These are phyloP conservation scores for Venturia aucupariae DNA, from an alignment of 2,329 filamentous ascomycete genomes.

Conservation along the genomic window DNA sequence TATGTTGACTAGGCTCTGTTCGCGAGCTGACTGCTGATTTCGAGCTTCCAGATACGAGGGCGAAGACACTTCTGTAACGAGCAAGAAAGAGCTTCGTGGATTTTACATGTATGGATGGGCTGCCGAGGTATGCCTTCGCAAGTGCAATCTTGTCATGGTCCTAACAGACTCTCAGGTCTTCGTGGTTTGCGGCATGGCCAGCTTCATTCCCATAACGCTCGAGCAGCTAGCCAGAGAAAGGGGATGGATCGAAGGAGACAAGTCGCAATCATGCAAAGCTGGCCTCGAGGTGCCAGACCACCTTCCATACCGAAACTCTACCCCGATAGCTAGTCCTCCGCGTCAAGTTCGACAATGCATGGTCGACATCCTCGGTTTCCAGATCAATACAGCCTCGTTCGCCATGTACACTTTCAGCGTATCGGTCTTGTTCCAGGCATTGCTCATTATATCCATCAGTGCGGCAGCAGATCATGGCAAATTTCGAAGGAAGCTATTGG, in stretches of 20 bases:
- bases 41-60: slow-evolving; percentile 49
- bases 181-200: slow-evolving; percentile 61
- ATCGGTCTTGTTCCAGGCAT: slow-evolving; percentile 78
- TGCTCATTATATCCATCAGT: slow-evolving; percentile 92
- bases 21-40: neutral
- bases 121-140: slow-evolving; percentile 49
- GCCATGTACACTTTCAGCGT: slow-evolving; percentile 98
- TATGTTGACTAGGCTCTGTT: neutral
- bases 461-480: slow-evolving; percentile 86
- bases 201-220: slow-evolving; percentile 90
- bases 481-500: slow-evolving; percentile 78
- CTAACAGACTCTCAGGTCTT: slow-evolving; percentile 10
- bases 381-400: slow-evolving; percentile 93
- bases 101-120: slow-evolving; percentile 98
- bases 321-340: slow-evolving; percentile 17
- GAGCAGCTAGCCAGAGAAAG: slow-evolving; percentile 90
- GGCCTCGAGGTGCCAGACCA: slow-evolving; percentile 26
- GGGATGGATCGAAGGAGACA: slow-evolving; percentile 75
- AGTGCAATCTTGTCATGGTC: neutral
- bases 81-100: slow-evolving; percentile 73
- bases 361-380: slow-evolving; percentile 67
- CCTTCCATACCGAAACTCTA: neutral
- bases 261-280: slow-evolving; percentile 61
- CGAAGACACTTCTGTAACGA: slow-evolving; percentile 84
- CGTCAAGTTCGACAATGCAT: slow-evolving; percentile 57